Conservation (phyloP, 2,329 filamentous ascomycete species). For the Hypoxylon sp. region DNA sequence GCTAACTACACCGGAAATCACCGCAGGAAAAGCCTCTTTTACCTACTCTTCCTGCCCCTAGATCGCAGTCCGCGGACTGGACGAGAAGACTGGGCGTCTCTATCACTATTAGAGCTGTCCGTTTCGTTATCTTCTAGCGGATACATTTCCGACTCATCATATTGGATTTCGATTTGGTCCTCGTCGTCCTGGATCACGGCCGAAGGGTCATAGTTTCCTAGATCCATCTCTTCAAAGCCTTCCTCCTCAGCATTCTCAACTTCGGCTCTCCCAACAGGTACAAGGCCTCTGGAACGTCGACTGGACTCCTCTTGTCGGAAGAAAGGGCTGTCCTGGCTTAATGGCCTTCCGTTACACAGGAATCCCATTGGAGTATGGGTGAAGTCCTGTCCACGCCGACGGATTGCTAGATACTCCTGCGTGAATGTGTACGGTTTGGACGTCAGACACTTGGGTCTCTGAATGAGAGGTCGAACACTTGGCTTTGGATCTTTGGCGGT, state of each 20-base stretch:
- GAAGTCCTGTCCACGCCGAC: conserved; percentile 71
- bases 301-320: conserved; percentile 56
- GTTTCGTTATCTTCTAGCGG: conserved; percentile 19
- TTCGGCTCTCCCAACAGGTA: conserved; percentile 30
- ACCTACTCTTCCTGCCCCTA: not conserved
- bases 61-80: not conserved
- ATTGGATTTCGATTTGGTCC: conserved; percentile 42
- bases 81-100: not conserved
- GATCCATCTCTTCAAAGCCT: conserved; percentile 38
- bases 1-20: not conserved
- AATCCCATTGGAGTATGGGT: conserved; percentile 72
- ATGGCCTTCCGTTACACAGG: conserved; percentile 65
- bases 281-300: conserved; percentile 21
- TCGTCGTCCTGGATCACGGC: conserved; percentile 43
- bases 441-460: conserved; percentile 48
- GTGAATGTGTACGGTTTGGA: conserved; percentile 62
- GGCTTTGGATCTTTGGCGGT: not conserved
- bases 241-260: conserved; percentile 33
- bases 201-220: conserved; percentile 44
- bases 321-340: conserved; percentile 66
- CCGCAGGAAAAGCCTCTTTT: not conserved
- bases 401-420: conserved; percentile 68
- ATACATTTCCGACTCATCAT: conserved; percentile 46
- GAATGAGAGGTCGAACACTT: conserved; percentile 3
- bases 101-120: not conserved